These are phyloP conservation scores for Eucalyptus shirleyi DNA, from an alignment of 345 rosid species.

Conservation along the genomic window DNA sequence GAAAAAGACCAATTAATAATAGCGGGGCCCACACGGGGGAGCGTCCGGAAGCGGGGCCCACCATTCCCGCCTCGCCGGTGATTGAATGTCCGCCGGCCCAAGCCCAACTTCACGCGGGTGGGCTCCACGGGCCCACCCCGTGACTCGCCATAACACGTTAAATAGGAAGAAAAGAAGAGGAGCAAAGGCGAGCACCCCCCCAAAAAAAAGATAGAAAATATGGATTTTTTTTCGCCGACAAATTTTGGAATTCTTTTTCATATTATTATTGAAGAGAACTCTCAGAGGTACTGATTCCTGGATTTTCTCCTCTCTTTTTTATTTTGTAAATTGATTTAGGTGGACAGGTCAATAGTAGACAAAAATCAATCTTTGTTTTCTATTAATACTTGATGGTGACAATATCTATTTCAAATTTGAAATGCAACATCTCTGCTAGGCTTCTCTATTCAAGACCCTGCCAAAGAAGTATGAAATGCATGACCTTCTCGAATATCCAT, in stretches of 20 bases:
- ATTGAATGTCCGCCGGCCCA: conserved; percentile 17
- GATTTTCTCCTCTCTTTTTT: background rate
- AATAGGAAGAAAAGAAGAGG: background rate
- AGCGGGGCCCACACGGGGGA: conserved; percentile 3
- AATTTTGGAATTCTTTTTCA: background rate
- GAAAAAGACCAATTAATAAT: background rate
- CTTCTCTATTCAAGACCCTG: background rate
- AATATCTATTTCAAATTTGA: background rate
- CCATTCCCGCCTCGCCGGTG: background rate
- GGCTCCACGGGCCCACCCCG: background rate
- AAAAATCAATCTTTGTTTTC: background rate
- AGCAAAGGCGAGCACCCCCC: background rate
- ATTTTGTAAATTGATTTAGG: background rate
- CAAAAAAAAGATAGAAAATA: background rate
- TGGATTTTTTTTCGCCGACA: background rate
- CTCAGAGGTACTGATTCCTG: background rate
- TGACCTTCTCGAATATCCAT: background rate
- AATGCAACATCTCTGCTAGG: background rate
- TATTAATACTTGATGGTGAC: background rate
- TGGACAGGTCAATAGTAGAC: background rate
- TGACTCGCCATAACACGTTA: background rate
- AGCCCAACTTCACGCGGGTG: conserved; percentile 2
- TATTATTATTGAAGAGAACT: background rate
- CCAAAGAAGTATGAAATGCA: background rate
- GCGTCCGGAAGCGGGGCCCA: background rate